Conservation (phyloP, 2,329 filamentous ascomycete species). For the Myrmaecium sp. region DNA sequence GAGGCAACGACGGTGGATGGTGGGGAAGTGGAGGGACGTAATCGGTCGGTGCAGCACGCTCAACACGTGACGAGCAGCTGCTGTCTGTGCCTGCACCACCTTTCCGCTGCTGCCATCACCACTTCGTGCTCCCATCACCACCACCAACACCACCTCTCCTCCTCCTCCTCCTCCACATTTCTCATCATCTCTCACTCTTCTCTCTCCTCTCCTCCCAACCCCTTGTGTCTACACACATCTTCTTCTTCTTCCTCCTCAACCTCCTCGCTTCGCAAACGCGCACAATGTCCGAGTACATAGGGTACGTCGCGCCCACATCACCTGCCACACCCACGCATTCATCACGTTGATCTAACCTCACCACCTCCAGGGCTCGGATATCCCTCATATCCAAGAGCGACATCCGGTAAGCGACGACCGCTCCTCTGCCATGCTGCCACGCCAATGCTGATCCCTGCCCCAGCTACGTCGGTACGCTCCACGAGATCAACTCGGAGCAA, state of each 20-base stretch:
- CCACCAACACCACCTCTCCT: conserved; percentile 5
- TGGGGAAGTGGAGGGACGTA: no score
- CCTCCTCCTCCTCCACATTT: conserved; percentile 5
- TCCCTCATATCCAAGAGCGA: conserved; percentile 95
- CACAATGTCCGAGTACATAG: conserved; percentile 45
- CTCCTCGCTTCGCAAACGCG: conserved; percentile 5
- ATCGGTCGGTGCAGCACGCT: no score
- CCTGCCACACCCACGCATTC: conserved; percentile 7
- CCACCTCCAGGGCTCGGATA: conserved; percentile 58
- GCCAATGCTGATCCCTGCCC: conserved; percentile 4
- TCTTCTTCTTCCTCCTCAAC: conserved; percentile 1
- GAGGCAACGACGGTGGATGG: no score
- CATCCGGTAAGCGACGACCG: conserved; percentile 56
- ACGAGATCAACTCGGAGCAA: conserved; percentile 95
- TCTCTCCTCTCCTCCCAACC: conserved; percentile 11
- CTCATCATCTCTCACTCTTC: conserved; percentile 8
- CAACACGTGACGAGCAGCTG: no score
- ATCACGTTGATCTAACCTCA: conserved; percentile 19
- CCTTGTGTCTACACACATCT: conserved; percentile 6
- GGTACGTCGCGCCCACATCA: conserved; percentile 26
- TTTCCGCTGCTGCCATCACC: conserved; percentile 2
- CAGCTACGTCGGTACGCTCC: conserved; percentile 88
- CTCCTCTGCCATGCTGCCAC: neutral
- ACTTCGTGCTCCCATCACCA: neutral
- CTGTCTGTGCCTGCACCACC: no score